These are phyloP conservation scores for Neofusicoccum umdonicola DNA, from an alignment of 2,329 filamentous ascomycete species.

Conservation along the genomic window DNA sequence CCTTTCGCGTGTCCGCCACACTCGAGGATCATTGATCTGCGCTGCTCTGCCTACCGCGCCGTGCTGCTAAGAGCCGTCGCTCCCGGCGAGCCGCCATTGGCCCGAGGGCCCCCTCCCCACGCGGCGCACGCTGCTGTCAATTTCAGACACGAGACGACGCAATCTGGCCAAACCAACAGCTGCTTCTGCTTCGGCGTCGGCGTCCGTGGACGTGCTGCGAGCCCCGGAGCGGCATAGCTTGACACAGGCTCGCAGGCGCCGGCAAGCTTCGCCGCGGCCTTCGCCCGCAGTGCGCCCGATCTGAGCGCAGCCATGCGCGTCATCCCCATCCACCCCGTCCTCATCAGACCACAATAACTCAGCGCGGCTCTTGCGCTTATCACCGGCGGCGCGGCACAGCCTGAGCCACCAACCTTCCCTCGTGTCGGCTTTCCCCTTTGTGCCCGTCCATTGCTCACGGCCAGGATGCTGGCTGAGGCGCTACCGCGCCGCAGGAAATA, in stretches of 20 bases:
- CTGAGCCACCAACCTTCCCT: background rate
- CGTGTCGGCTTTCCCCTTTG: background rate
- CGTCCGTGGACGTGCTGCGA: background rate
- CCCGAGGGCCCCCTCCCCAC: background rate
- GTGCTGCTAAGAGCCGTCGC: background rate
- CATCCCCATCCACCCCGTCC: background rate
- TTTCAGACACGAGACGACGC: background rate
- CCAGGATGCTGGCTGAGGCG: background rate
- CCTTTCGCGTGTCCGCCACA: constrained; percentile 11
- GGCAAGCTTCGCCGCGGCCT: background rate
- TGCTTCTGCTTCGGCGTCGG: background rate
- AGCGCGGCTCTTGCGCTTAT: background rate
- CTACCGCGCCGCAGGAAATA: background rate
- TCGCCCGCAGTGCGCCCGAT: background rate
- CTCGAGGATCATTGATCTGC: constrained; percentile 11
- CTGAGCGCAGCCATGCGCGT: constrained; percentile 5
- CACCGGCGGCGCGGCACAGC: background rate
- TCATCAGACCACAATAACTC: constrained; percentile 5
- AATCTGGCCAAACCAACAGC: background rate
- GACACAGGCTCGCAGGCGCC: background rate
- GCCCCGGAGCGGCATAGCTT: background rate
- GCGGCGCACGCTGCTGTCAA: background rate
- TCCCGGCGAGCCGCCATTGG: background rate
- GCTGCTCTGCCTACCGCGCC: background rate
- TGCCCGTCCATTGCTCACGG: background rate